Conservation (phyloP, 1,284 basidiomycete genomes). For the Fomitiporia mediterranea region DNA sequence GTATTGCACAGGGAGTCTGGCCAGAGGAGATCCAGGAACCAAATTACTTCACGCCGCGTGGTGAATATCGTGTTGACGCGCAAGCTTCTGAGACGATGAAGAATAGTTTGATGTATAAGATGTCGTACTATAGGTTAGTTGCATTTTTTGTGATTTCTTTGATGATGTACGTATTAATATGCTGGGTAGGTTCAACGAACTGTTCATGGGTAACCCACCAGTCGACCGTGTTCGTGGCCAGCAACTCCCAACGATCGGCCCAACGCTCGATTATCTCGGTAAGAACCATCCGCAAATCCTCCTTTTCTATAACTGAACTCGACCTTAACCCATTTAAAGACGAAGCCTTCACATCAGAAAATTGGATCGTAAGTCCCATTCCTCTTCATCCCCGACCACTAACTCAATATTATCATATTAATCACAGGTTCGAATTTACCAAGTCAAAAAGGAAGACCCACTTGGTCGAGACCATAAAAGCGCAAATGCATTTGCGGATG, state of each 20-base stretch:
- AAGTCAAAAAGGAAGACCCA: constrained; percentile 92
- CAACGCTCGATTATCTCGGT: constrained; percentile 85
- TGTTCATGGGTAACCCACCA: constrained; percentile 75
- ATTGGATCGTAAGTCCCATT: constrained; percentile 80
- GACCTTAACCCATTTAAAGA: constrained; percentile 41
- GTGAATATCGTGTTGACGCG: constrained; percentile 94
- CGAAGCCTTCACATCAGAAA: constrained; percentile 95
- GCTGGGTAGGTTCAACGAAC: constrained; percentile 66
- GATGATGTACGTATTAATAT: constrained; percentile 17
- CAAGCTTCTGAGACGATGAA: constrained; percentile 87
- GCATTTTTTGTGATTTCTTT: neutral
- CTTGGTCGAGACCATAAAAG: constrained; percentile 85
- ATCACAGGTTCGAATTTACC: constrained; percentile 83
- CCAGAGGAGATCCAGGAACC: constrained; percentile 96
- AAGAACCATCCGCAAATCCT: constrained; percentile 26
- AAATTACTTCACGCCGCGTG: constrained; percentile 90
- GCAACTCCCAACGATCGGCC: constrained; percentile 68
- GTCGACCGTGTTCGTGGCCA: constrained; percentile 84
- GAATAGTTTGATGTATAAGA: constrained; percentile 97
- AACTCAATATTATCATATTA: neutral
- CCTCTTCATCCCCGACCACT: constrained; percentile 7
- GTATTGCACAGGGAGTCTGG: constrained; percentile 98
- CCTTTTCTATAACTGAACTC: neutral
- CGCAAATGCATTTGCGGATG: constrained; percentile 80
- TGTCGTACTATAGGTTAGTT: constrained; percentile 87